Evolutionary conservation across 768 basidiomycete species (phyloP).

Genomic region (Dioszegia crocea): DNA sequence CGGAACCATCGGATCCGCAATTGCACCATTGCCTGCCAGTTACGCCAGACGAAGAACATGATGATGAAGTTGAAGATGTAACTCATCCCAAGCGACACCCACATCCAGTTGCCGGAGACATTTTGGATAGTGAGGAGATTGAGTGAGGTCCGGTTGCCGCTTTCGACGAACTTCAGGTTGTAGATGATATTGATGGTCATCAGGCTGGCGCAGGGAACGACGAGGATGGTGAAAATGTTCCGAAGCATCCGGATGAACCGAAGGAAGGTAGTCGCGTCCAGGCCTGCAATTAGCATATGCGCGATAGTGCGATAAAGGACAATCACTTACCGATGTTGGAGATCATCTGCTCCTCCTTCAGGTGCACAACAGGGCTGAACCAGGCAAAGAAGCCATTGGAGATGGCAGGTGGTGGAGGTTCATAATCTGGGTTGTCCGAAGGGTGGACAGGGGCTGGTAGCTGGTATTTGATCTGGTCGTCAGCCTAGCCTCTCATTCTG

Average conservation of each 20-base stretch:
- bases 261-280: slow-evolving; percentile 88
- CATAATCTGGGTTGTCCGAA: slow-evolving; percentile 43
- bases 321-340: slow-evolving; percentile 46
- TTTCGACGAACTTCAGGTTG: slow-evolving; percentile 66
- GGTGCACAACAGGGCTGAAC: slow-evolving; percentile 76
- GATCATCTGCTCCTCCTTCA: slow-evolving; percentile 82
- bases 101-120: slow-evolving; percentile 66
- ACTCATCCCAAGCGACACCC: slow-evolving; percentile 75
- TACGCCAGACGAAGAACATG: slow-evolving; percentile 46
- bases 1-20: slow-evolving; percentile 80
- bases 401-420: slow-evolving; percentile 58
- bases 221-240: slow-evolving; percentile 41
- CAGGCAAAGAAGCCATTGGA: slow-evolving; percentile 80
- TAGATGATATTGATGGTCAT: slow-evolving; percentile 80
- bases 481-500: neutral
- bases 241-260: slow-evolving; percentile 85
- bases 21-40: slow-evolving; percentile 59
- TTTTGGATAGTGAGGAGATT: slow-evolving; percentile 73
- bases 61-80: slow-evolving; percentile 54
- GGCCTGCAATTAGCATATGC: slow-evolving; percentile 58
- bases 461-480: slow-evolving; percentile 64
- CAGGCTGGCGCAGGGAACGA: slow-evolving; percentile 53
- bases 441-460: slow-evolving; percentile 24
- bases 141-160: slow-evolving; percentile 52
- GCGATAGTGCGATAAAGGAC: neutral